Conservation (phyloP, 2,329 filamentous ascomycete species). For the Aspergillus puulaauensis region DNA sequence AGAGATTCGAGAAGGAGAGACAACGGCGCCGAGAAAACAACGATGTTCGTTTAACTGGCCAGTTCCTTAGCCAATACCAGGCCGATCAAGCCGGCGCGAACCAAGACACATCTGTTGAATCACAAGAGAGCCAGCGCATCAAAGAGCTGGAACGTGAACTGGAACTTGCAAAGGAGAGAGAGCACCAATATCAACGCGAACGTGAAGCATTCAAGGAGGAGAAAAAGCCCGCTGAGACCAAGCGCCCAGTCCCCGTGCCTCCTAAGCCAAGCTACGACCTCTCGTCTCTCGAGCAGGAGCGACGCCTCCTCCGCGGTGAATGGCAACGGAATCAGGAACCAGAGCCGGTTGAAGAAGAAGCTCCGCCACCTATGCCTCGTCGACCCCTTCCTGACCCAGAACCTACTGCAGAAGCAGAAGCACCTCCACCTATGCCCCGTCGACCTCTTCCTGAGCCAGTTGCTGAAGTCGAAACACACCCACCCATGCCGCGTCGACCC, state of each 20-base stretch:
- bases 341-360: conserved; percentile 6
- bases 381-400: conserved; percentile 49
- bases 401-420: neutral
- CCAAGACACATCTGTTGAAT: conserved; percentile 43
- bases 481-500: conserved; percentile 25
- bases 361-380: neutral
- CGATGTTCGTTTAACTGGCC: conserved; percentile 72
- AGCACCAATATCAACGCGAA: conserved; percentile 63
- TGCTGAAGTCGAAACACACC: neutral
- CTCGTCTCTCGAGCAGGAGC: conserved; percentile 61
- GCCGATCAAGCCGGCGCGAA: conserved; percentile 59
- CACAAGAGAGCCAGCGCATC: conserved; percentile 66
- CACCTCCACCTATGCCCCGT: neutral
- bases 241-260: conserved; percentile 31
- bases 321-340: conserved; percentile 48
- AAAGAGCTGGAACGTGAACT: conserved; percentile 76
- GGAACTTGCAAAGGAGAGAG: conserved; percentile 65
- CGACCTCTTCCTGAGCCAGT: conserved; percentile 34
- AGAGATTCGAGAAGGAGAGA: conserved; percentile 65
- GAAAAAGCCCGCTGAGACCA: conserved; percentile 23
- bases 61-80: conserved; percentile 85
- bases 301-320: conserved; percentile 58
- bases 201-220: conserved; percentile 50
- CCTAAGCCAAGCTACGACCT: conserved; percentile 51
- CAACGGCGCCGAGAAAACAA: conserved; percentile 59